Percentiles rank a stretch among this genome's conserved stretches.
Conservation (phyloP, 164 flowering plant species). For the Aristolochia fimbriata region DNA sequence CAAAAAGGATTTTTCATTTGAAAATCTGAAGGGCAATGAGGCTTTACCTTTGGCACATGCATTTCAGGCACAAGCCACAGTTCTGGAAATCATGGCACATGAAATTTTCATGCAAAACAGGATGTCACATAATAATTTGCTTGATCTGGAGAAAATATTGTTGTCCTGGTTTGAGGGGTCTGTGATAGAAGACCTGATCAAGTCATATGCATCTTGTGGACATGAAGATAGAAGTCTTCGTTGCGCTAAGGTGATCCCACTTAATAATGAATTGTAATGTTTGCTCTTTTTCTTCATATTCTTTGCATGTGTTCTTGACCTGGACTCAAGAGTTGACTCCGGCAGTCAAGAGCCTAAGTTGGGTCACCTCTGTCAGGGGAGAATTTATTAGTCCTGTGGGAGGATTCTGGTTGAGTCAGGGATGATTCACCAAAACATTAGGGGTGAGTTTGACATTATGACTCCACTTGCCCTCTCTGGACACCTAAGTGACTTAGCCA, state of each 20-base stretch:
- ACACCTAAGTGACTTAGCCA: not conserved
- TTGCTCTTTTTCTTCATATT: not conserved
- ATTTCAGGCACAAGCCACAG: slow-evolving; percentile 51
- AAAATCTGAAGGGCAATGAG: slow-evolving; percentile 23
- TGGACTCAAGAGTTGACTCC: too few relatives aligned
- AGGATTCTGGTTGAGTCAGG: too few relatives aligned
- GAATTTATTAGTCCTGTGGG: too few relatives aligned
- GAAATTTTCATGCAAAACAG: slow-evolving; percentile 61
- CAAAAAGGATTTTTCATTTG: slow-evolving; percentile 14
- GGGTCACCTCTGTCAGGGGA: too few relatives aligned
- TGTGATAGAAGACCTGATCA: slow-evolving; percentile 39
- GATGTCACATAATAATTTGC: slow-evolving; percentile 28
- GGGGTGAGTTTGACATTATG: too few relatives aligned
- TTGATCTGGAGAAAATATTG: slow-evolving; percentile 29
- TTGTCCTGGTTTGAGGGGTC: slow-evolving; percentile 44
- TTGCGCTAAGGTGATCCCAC: slow-evolving; percentile 47
- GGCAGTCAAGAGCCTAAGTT: too few relatives aligned
- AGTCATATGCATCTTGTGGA: slow-evolving; percentile 39
- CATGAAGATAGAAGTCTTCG: slow-evolving; percentile 27
- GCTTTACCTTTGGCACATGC: slow-evolving; percentile 26
- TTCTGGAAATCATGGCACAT: slow-evolving; percentile 55
- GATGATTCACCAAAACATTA: too few relatives aligned
- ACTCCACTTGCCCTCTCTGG: too few relatives aligned
- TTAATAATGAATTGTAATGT: not conserved
- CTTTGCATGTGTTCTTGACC: too few relatives aligned